Conservation (phyloP, 2,329 filamentous ascomycete genomes). For the Nothopassalora personata region DNA sequence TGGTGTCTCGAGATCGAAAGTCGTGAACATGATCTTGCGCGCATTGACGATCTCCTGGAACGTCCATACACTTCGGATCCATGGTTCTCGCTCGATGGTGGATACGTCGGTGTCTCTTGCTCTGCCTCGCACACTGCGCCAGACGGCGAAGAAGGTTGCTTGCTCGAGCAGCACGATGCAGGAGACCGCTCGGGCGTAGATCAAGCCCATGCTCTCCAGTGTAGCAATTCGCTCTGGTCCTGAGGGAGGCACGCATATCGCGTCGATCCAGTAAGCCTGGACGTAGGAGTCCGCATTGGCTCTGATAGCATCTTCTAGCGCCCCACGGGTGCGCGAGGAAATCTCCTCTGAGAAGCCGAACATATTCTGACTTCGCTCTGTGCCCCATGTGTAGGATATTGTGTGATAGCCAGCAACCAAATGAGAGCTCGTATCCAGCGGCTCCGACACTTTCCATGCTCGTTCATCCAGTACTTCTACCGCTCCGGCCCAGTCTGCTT, state of each 20-base stretch:
- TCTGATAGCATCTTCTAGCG: background rate
- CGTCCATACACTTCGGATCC: background rate
- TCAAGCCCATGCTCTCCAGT: background rate
- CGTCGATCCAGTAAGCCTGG: background rate
- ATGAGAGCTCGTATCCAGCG: background rate
- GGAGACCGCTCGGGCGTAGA: background rate
- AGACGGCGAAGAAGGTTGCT: background rate
- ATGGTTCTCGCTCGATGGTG: background rate
- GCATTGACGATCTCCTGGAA: constrained; percentile 1
- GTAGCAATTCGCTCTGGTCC: background rate
- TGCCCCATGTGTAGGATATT: background rate
- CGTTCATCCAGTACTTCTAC: background rate
- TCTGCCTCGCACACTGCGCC: background rate
- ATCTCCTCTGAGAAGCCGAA: background rate
- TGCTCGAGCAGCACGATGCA: background rate
- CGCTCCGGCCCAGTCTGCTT: background rate
- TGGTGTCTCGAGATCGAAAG: background rate
- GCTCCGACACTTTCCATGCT: background rate
- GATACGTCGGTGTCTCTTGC: background rate
- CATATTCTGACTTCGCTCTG: background rate
- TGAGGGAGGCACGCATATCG: background rate
- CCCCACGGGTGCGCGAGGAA: background rate
- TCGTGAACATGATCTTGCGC: background rate
- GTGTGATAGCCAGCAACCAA: background rate
- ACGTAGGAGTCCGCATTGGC: background rate